Base-by-base conservation (phyloP, 805 yeast species). In the Yamadazyma philogaea region DNA sequence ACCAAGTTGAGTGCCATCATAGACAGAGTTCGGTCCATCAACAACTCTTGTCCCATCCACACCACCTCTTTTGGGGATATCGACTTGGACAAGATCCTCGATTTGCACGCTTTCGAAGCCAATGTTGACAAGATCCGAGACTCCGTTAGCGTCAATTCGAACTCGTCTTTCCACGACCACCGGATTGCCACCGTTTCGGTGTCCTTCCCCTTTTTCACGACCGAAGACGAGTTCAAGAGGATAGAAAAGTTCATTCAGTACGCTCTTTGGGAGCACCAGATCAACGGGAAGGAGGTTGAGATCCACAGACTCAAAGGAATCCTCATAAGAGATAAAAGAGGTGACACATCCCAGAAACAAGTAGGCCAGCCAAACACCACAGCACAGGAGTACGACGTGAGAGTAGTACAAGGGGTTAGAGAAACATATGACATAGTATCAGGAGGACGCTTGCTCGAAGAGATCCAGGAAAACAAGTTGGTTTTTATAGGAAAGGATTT, bases 351-450 rank as follows among this genome's bases (percentile, higher is more conserved):
- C n/a, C n/a, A n/a, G n/a, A n/a, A n/a, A n/a, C n/a, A n/a, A n/a
- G 22, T 8, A n/a, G 27, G 15, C 7, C n/a, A n/a, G n/a, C n/a
- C n/a, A n/a, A n/a, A n/a, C n/a, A n/a, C n/a, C n/a, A n/a, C n/a
- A n/a, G n/a, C n/a, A n/a, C n/a, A n/a, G n/a, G 6, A n/a, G 2
- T 30, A 24, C 30, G 58, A 54, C 7, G 79, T 74, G 17, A 73
- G 77, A 49, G 85, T 89, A 6, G 64, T 93, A 8, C 99, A 93
- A 60, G 98, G 95, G 10, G 99, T 93, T 0, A 72, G 98, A 46
- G 93, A 89, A 42, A 88, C 96, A 0, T 93, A 88, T 61, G 99
- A 93, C 48, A 69, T 87, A 2, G 72, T 82, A 3, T 80, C 77
- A 11, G 68, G 67, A 6, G 68, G 66, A 2, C 39, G 46, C 14